Evolutionary conservation across 129 eudicot genomes (phyloP), one percentile per base, ranked within the genome.

Genomic region (Escallonia herrerae): DNA sequence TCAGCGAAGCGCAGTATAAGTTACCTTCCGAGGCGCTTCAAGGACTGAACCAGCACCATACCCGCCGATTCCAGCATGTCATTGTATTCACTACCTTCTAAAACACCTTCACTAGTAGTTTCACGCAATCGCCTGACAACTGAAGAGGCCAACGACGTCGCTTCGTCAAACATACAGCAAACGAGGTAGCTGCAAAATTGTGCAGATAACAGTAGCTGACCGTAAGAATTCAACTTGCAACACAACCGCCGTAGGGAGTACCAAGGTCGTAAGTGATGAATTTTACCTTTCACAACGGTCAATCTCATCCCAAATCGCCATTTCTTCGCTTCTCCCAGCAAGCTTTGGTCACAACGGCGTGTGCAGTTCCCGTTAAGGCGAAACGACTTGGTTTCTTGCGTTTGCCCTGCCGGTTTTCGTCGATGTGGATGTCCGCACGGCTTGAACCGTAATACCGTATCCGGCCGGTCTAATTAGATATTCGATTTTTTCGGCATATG

Each of bases 51-150:
- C 6, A 84, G 64, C 75, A 94, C 93, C 99, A 86, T 89, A 10
- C 84, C 97, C 40, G 95, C 91, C 45, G 99, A 84, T 77, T 86
- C 94, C 69, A 80, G 50, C 95, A 89, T 77, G 68, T 89, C 99
- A 66, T 63, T 60, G 71, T 65, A 64, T 63, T 76, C 81, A 45
- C 33, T 38, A 71, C 64, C 69, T 56, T 79, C 84, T 45, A 52
- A 64, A 77, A 15, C 47, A 5, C 40, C 60, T 43, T 69, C 56
- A 5, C 3, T n/a, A 54, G 3, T 2, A 22, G 33, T 22, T 8
- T 70, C 74, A 61, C 67, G 40, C 72, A 91, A 65, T 41, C 58
- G 80, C 65, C 47, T 76, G 15, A 94, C 77, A 80, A 89, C 64
- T 6, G 88, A 69, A 43, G 93, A 76, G 60, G 99, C 76, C 60